Percentiles rank a stretch among this genome's conserved stretches.
Conservation (phyloP, 2,329 filamentous ascomycete genomes). For the Pseudogymnoascus sp. region DNA sequence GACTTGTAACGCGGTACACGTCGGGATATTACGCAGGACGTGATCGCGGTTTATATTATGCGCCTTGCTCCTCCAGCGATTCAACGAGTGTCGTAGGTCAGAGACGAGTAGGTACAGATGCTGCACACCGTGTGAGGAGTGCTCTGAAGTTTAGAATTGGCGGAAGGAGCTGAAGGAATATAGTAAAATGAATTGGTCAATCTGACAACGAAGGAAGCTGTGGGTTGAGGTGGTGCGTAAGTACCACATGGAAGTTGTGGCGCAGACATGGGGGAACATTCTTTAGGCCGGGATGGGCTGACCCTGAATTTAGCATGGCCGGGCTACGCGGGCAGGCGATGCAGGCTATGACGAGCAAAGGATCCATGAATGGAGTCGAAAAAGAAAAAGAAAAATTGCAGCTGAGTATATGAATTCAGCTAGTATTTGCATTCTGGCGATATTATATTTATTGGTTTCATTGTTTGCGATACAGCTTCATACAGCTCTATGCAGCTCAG, state of each 20-base stretch:
- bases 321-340: neutral
- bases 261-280: slow-evolving; percentile 4
- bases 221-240: slow-evolving; percentile 5
- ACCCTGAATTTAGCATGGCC: neutral
- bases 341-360: neutral
- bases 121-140: neutral
- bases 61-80: neutral
- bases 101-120: neutral
- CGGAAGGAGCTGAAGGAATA: neutral
- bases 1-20: slow-evolving; percentile 4
- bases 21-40: neutral
- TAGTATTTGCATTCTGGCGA: neutral
- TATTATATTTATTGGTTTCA: neutral
- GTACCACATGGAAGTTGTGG: slow-evolving; percentile 1
- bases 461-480: neutral
- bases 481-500: neutral
- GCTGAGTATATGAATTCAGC: neutral
- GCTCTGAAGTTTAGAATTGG: neutral
- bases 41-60: neutral
- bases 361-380: neutral
- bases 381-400: neutral
- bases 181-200: neutral
- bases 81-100: neutral
- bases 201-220: neutral
- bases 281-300: neutral